These are phyloP conservation scores for Rhodomyrtus tomentosa DNA, from an alignment of 345 rosid species.

Conservation along the genomic window DNA sequence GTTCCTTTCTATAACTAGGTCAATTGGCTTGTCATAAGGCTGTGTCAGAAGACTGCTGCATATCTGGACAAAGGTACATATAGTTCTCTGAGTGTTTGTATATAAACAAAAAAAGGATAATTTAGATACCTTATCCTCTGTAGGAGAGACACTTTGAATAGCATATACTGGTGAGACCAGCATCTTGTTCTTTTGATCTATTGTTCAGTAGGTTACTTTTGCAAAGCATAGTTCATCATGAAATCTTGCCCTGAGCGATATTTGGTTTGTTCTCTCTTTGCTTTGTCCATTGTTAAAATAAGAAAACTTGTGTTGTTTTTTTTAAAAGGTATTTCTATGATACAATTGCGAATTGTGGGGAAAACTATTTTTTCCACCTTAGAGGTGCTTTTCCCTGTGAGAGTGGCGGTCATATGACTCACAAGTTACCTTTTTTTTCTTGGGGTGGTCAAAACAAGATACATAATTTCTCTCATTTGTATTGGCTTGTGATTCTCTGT, in stretches of 20 bases:
- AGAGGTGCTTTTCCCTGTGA: not conserved
- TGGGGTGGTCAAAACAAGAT: too few species aligned
- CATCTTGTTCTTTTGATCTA: not conserved
- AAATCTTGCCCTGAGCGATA: not conserved
- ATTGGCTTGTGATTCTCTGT: not conserved
- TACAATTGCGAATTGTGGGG: not conserved
- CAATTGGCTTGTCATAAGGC: not conserved
- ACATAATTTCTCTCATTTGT: not conserved
- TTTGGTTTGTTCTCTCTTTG: not conserved
- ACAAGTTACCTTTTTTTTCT: not conserved
- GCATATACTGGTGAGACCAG: not conserved
- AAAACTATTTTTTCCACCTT: not conserved
- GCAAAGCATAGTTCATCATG: not conserved
- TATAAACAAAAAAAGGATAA: not conserved
- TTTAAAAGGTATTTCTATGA: not conserved
- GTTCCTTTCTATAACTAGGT: not conserved
- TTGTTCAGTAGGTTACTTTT: not conserved
- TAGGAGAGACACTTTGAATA: not conserved
- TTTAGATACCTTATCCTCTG: not conserved
- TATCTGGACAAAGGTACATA: not conserved
- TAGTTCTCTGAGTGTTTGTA: not conserved
- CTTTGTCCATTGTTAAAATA: not conserved
- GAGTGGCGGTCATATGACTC: not conserved
- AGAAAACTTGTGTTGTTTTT: not conserved
- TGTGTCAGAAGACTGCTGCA: not conserved